Evolutionary conservation across 345 rosid genomes (phyloP).

Genomic region (Ceriops zippeliana): DNA sequence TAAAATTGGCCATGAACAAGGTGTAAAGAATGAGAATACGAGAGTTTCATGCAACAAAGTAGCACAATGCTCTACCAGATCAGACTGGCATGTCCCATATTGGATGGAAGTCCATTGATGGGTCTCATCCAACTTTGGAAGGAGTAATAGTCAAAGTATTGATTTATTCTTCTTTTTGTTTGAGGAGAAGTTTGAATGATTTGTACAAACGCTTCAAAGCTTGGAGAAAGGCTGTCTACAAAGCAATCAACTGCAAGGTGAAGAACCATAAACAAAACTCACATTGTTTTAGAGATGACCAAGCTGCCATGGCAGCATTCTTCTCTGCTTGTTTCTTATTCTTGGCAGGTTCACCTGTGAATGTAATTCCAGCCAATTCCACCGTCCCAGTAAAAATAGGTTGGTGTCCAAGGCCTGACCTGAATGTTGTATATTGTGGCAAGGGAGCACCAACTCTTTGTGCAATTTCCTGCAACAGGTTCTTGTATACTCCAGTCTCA

Average conservation of each 20-base stretch:
- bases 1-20: too few species aligned
- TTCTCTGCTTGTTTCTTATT: conserved; percentile 98
- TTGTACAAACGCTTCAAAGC: not conserved
- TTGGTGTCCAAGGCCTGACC: conserved; percentile 95
- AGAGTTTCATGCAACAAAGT: not conserved
- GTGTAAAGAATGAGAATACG: too few species aligned
- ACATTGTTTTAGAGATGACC: conserved; percentile 93
- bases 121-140: not conserved
- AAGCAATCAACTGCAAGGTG: not conserved
- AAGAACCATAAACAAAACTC: conserved; percentile 26
- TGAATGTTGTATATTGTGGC: conserved; percentile 80
- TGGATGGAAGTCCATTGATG: not conserved
- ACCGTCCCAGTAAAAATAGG: conserved; percentile 97
- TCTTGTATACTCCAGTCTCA: conserved; percentile 99
- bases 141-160: not conserved
- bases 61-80: not conserved
- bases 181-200: not conserved
- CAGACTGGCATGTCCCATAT: not conserved
- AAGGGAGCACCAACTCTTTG: conserved; percentile 94
- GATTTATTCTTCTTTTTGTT: not conserved
- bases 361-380: conserved; percentile 83
- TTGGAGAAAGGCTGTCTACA: not conserved
- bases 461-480: conserved; percentile 91
- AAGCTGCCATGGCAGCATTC: conserved; percentile 98
- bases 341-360: conserved; percentile 92